Conservation (phyloP, 345 rosid genomes). For the Turnera subulata region DNA sequence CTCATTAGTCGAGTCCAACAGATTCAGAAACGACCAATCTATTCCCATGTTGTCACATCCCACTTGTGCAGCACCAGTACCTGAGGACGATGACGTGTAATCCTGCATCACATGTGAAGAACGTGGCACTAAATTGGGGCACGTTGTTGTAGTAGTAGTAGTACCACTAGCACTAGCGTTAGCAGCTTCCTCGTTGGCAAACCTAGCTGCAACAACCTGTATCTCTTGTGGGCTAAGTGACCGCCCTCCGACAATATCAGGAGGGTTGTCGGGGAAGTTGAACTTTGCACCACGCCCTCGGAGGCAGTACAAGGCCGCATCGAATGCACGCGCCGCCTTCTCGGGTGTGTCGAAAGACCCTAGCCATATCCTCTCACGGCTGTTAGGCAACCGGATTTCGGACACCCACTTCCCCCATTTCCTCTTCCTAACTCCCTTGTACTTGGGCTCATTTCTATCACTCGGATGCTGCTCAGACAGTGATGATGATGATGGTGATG, state of each 20-base stretch:
- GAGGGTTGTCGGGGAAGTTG: constrained; percentile 65
- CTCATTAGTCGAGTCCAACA: constrained; percentile 19
- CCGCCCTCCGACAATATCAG: constrained; percentile 38
- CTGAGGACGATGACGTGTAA: constrained; percentile 17
- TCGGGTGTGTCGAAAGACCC: constrained; percentile 70
- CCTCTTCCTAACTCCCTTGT: constrained; percentile 81
- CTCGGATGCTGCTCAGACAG: constrained; percentile 7
- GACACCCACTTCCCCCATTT: constrained; percentile 98
- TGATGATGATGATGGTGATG: constrained; percentile 3
- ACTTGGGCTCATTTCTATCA: constrained; percentile 35
- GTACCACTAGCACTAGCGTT: too few species aligned
- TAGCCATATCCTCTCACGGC: constrained; percentile 87
- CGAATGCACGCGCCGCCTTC: constrained; percentile 95
- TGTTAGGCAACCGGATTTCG: constrained; percentile 83
- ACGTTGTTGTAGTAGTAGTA: not conserved
- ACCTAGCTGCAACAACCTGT: constrained; percentile 52
- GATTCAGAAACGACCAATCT: constrained; percentile 44
- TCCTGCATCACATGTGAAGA: not conserved
- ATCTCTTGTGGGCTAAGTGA: constrained; percentile 49
- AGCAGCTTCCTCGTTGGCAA: constrained; percentile 33
- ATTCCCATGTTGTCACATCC: constrained; percentile 15
- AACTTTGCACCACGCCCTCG: constrained; percentile 61
- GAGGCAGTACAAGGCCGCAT: constrained; percentile 68
- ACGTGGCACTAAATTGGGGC: not conserved
- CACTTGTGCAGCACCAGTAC: not conserved